A percentile compares a stretch with the other conserved stretches of the same genome.
Conservation (phyloP, 2,329 filamentous ascomycete species). For the Cordyceps pruinosa region DNA sequence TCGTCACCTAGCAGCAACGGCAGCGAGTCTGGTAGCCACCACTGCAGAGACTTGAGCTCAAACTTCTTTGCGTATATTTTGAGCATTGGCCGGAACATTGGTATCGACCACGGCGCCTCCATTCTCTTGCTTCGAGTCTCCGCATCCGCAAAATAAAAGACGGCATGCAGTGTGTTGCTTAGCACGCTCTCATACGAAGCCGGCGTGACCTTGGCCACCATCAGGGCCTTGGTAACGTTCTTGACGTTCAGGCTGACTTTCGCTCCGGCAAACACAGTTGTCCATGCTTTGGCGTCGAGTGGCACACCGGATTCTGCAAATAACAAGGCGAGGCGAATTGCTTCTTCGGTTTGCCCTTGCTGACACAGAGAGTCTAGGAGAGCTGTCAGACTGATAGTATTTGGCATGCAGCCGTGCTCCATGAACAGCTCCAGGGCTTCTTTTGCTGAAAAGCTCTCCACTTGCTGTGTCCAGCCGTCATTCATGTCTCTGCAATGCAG, state of each 20-base stretch:
- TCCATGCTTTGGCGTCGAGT: slow-evolving; percentile 60
- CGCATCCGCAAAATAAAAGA: slow-evolving; percentile 37
- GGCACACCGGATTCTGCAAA: slow-evolving; percentile 40
- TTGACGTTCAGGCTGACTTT: slow-evolving; percentile 49
- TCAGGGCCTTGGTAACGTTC: slow-evolving; percentile 37
- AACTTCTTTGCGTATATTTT: slow-evolving; percentile 44
- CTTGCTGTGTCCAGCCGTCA: slow-evolving; percentile 19
- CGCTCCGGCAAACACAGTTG: slow-evolving; percentile 64
- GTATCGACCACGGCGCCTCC: slow-evolving; percentile 26
- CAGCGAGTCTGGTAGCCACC: slow-evolving; percentile 29
- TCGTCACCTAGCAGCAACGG: slow-evolving; percentile 22
- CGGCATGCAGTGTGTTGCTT: slow-evolving; percentile 39
- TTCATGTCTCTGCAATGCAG: slow-evolving; percentile 32
- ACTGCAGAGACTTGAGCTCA: slow-evolving; percentile 37
- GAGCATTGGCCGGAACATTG: slow-evolving; percentile 42
- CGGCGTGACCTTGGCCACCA: slow-evolving; percentile 42
- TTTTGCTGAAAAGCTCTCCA: slow-evolving; percentile 23
- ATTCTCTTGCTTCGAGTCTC: slow-evolving; percentile 29
- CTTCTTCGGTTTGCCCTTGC: slow-evolving; percentile 31
- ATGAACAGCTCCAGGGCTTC: slow-evolving; percentile 39
- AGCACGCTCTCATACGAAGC: slow-evolving; percentile 30
- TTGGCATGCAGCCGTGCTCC: slow-evolving; percentile 54
- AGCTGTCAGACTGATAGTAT: slow-evolving; percentile 56
- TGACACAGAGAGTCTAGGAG: slow-evolving; percentile 65
- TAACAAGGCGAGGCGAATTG: slow-evolving; percentile 27